Evolutionary conservation across 805 yeast genomes (phyloP).

Genomic region (Pichia pseudocactophila): DNA sequence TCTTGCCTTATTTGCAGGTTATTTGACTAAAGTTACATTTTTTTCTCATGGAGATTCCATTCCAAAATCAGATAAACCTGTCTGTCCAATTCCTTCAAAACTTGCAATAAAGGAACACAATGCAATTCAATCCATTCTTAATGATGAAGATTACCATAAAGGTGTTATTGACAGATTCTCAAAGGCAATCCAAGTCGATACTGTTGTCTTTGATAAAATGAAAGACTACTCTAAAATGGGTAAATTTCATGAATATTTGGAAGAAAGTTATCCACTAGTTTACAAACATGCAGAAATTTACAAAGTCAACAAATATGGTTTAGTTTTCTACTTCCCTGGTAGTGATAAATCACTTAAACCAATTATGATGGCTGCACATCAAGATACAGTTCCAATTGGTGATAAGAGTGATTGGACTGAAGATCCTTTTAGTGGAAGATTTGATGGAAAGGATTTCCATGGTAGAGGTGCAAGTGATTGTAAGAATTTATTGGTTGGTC

Average conservation of each 20-base stretch:
- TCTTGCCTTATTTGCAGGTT: conserved; percentile 1
- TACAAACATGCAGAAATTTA: conserved; percentile 37
- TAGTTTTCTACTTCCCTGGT: conserved; percentile 62
- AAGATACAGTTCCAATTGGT: conserved; percentile 75
- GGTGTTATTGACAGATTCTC: conserved; percentile 35
- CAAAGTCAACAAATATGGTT: conserved; percentile 52
- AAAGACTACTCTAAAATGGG: conserved; percentile 16
- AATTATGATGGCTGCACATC: conserved; percentile 63
- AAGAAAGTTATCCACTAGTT: conserved; percentile 22
- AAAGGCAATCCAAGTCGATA: conserved; percentile 44
- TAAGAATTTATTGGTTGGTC: conserved; percentile 57
- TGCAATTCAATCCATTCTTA: conserved; percentile 22
- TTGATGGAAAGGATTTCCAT: conserved; percentile 56
- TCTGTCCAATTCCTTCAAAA: conserved; percentile 23
- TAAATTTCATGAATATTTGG: conserved; percentile 17
- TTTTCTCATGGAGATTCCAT: too few relatives aligned
- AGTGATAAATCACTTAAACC: conserved; percentile 46
- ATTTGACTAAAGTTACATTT: not conserved
- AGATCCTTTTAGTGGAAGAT: conserved; percentile 60
- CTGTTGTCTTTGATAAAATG: conserved; percentile 30
- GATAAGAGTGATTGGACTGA: conserved; percentile 46
- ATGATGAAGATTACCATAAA: conserved; percentile 26
- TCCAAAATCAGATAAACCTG: not conserved
- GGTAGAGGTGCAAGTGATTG: conserved; percentile 79
- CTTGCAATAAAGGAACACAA: conserved; percentile 14